Evolutionary conservation across 225 moss, liverwort and hornwort genomes (phyloP), one percentile per base, ranked within the genome.

Genomic region (Thuidium tamariscinum): DNA sequence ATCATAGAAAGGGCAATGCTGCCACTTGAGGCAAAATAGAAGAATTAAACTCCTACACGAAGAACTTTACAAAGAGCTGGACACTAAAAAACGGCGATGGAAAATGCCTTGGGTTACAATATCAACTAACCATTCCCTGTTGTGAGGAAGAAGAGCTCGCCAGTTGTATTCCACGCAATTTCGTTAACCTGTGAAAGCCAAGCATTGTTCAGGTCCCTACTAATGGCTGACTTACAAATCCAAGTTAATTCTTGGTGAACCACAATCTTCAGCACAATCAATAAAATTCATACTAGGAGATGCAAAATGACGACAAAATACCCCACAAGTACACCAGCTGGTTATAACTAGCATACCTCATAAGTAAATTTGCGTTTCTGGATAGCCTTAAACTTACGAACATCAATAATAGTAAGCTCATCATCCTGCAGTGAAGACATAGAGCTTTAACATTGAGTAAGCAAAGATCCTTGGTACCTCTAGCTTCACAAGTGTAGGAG

Each of bases 81-180:
- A 84, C 30, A 77, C n/a, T 46, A 60, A 71, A 30, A 85, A 26
- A 51, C 27, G 60, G 61, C 18, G 21, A 69, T 56, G 29, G 55
- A 30, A 39, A 72, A 21, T 27, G 36, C 64, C 55, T 49, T 52
- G 73, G 82, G 16, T 41, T 77, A 56, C 86, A 57, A 63, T 55
- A 77, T 80, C 42, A 83, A 76, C 89, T 77, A 87, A 99, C 97
- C 98, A 86, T 96, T 97, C 74, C 97, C 98, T 66, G 97, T 99
- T 75, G 98, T 99, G 81, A 99, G 90, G 51, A 99, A 99, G 79
- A 99, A 99, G 77, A 97, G 87, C 81, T 97, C 98, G 84, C 98
- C 98, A 87, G 96, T 96, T 73, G 98, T 99, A 83, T 97, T 99
- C 98, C 98, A 99, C 7, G 98, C 95, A 83, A 97, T 97, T 93